A percentile compares a stretch with the other conserved stretches of the same genome.
Conservation (phyloP, 768 basidiomycete genomes). For the Pulveroboletus sp. region DNA sequence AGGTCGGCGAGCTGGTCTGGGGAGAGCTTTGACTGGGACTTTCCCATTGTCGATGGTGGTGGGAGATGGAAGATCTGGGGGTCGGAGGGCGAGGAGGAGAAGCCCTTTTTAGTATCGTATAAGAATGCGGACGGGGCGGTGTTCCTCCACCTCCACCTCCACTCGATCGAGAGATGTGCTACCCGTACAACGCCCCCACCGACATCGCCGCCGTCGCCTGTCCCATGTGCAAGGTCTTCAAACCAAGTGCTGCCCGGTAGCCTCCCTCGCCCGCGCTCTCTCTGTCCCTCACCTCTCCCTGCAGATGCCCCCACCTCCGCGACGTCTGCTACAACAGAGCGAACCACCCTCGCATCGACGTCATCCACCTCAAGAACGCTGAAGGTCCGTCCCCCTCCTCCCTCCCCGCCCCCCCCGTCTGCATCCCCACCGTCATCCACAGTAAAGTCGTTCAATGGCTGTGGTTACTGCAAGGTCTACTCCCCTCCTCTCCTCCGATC, state of each 20-base stretch:
- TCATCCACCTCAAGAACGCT: conserved; percentile 80
- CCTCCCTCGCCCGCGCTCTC: conserved; percentile 9
- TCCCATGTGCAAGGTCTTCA: conserved; percentile 84
- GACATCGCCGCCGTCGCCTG: conserved; percentile 65
- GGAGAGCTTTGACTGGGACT: conserved; percentile 92
- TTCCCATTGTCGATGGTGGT: conserved; percentile 70
- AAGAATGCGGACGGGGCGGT: conserved; percentile 24
- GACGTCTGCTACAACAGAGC: conserved; percentile 73
- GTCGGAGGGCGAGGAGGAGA: conserved; percentile 2
- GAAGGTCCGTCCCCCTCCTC: conserved; percentile 52
- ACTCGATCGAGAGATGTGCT: conserved; percentile 53
- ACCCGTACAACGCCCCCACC: conserved; percentile 57
- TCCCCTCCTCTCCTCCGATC: conserved; percentile 11
- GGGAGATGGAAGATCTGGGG: background rate
- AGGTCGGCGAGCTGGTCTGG: conserved; percentile 91
- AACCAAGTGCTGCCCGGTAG: conserved; percentile 54
- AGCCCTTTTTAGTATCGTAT: conserved; percentile 32
- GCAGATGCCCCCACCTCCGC: conserved; percentile 71
- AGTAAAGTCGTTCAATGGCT: conserved; percentile 82
- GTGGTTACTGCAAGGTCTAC: conserved; percentile 84
- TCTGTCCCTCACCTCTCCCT: conserved; percentile 19
- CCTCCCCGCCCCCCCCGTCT: conserved; percentile 3
- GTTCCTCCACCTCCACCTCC: conserved; percentile 20
- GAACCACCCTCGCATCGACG: conserved; percentile 71
- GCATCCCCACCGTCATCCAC: conserved; percentile 16